These are phyloP conservation scores for Stereum hirsutum DNA, from an alignment of 1,284 basidiomycete genomes.

Conservation along the genomic window DNA sequence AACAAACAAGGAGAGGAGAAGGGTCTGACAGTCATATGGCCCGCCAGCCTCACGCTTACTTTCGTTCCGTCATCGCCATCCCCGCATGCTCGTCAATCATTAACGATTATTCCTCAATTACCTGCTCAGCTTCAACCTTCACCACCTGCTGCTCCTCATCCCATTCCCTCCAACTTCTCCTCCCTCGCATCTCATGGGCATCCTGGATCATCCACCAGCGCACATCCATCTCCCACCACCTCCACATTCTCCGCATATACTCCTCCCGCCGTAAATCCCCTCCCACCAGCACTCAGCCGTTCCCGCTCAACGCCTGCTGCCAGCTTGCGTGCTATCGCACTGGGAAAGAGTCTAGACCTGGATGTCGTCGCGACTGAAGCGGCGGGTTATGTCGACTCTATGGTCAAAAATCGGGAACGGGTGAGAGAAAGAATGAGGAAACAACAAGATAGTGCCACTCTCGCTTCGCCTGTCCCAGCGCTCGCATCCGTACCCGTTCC, in stretches of 20 bases:
- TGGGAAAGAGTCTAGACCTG: conserved; percentile 20
- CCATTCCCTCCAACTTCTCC: conserved; percentile 13
- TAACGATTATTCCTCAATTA: conserved; percentile 52
- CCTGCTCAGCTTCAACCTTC: conserved; percentile 59
- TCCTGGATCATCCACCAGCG: conserved; percentile 2
- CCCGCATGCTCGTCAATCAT: conserved; percentile 29
- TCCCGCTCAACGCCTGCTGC: conserved; percentile 21
- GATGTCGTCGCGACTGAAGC: conserved; percentile 45
- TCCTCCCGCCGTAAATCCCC: conserved; percentile 1
- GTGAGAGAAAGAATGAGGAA: conserved; percentile 62
- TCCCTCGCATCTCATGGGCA: conserved; percentile 5
- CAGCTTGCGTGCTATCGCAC: conserved; percentile 19
- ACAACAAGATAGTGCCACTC: conserved; percentile 35
- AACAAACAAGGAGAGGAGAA: conserved; percentile 73
- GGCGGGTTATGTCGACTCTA: conserved; percentile 58
- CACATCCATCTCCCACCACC: conserved; percentile 5
- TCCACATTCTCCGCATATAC: background rate
- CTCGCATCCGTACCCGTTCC: conserved; percentile 5
- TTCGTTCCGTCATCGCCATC: conserved; percentile 32
- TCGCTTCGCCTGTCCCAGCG: conserved; percentile 6
- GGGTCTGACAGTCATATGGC: conserved; percentile 66
- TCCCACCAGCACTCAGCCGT: conserved; percentile 13
- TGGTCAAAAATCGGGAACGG: conserved; percentile 60
- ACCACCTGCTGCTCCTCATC: conserved; percentile 28
- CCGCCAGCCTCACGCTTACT: conserved; percentile 46